Conservation (phyloP, 805 yeast genomes). For the Candida alai region DNA sequence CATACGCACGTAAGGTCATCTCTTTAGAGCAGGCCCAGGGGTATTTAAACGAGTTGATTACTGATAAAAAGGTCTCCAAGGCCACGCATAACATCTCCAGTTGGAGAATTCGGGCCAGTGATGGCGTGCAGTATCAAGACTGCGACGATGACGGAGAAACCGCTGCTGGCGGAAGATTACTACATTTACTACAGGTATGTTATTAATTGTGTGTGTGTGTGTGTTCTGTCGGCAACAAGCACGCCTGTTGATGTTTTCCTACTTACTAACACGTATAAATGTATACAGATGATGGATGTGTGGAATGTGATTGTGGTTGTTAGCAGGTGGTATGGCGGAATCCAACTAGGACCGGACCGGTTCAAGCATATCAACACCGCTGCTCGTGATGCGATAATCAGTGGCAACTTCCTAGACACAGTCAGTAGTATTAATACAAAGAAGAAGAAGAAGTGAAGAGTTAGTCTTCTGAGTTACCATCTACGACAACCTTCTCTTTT, state of each 20-base stretch:
- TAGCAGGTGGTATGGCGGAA: slow-evolving; percentile 91
- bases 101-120: slow-evolving; percentile 64
- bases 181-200: slow-evolving; percentile 67
- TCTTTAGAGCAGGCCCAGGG: slow-evolving; percentile 66
- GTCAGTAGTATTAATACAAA: slow-evolving; percentile 20
- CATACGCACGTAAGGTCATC: slow-evolving; percentile 59
- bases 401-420: slow-evolving; percentile 48
- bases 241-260: neutral
- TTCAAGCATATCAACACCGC: slow-evolving; percentile 90
- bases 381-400: slow-evolving; percentile 77
- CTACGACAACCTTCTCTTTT: slow-evolving; percentile 6
- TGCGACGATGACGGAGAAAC: slow-evolving; percentile 97
- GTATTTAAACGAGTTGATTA: slow-evolving; percentile 47
- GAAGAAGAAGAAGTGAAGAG: slow-evolving; percentile 18
- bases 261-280: slow-evolving; percentile 4
- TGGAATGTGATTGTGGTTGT: slow-evolving; percentile 86
- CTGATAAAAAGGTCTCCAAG: slow-evolving; percentile 62
- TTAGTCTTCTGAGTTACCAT: too few species aligned
- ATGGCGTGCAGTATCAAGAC: slow-evolving; percentile 66
- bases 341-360: slow-evolving; percentile 86
- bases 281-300: slow-evolving; percentile 58
- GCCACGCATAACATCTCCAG: slow-evolving; percentile 84
- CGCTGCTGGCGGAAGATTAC: slow-evolving; percentile 87
- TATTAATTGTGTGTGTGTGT: slow-evolving; percentile 1
- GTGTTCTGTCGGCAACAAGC: neutral